Evolutionary conservation across 495 filamentous ascomycete species (phyloP).

Genomic region (Thermothielavioides terrestris): DNA sequence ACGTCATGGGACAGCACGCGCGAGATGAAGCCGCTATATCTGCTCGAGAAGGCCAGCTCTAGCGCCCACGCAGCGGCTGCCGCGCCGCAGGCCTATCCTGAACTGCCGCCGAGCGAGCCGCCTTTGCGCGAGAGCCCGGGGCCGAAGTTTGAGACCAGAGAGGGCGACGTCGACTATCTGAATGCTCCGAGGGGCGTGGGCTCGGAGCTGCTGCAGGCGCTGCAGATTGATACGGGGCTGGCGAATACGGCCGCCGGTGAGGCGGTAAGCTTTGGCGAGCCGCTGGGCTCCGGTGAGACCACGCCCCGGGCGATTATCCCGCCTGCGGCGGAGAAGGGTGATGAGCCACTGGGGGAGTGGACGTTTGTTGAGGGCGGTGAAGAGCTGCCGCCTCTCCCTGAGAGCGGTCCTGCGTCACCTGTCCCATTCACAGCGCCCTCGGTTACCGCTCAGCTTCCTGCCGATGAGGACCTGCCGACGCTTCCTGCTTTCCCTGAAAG

Average conservation of each 20-base stretch:
- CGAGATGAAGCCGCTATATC: conserved; percentile 42
- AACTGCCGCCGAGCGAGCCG: conserved; percentile 28
- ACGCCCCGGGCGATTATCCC: conserved; percentile 24
- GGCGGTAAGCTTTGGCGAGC: conserved; percentile 11
- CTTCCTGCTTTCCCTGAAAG: conserved; percentile 1
- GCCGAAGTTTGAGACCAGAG: conserved; percentile 5
- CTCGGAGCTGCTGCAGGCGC: conserved; percentile 1
- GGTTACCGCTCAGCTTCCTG: background rate
- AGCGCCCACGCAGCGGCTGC: conserved; percentile 4
- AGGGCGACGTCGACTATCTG: conserved; percentile 12
- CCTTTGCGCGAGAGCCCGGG: conserved; percentile 25
- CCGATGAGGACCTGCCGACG: background rate
- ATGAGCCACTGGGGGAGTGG: background rate
- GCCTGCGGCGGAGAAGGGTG: background rate
- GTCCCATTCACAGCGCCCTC: background rate
- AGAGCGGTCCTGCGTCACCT: background rate
- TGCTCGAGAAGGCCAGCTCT: conserved; percentile 36
- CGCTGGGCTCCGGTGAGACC: conserved; percentile 26
- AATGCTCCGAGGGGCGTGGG: too few species aligned
- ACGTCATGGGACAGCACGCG: conserved; percentile 43
- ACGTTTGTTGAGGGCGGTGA: background rate
- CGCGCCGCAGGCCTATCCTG: conserved; percentile 7
- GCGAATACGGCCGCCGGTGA: background rate
- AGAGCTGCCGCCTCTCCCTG: background rate
- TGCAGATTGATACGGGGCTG: conserved; percentile 22